Conservation (phyloP, 2,329 filamentous ascomycete species). For the Pseudopyricularia javanii region DNA sequence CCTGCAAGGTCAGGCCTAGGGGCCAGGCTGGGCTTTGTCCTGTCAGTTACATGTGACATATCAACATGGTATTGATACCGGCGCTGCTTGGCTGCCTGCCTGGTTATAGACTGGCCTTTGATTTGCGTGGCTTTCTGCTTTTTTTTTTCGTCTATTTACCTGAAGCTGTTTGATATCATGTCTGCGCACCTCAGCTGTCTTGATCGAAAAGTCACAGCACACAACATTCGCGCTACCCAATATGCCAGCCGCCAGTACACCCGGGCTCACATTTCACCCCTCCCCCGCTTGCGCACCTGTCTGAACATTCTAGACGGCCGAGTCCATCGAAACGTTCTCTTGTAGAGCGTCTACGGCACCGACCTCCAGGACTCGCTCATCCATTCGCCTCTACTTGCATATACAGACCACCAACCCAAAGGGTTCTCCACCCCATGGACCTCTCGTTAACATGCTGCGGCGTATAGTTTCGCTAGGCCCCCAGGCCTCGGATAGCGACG, state of each 20-base stretch:
- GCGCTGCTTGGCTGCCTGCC: too few species aligned
- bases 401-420: neutral
- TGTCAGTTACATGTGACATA: too few species aligned
- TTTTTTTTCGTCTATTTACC: neutral
- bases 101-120: too few species aligned
- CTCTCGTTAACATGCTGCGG: conserved; percentile 25
- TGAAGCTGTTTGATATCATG: too few species aligned
- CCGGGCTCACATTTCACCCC: neutral
- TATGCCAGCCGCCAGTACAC: neutral
- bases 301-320: neutral
- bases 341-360: neutral
- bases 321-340: neutral
- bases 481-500: conserved; percentile 26
- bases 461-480: conserved; percentile 30
- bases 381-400: neutral
- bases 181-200: too few species aligned
- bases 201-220: neutral
- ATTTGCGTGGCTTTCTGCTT: too few species aligned
- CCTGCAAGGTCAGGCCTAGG: too few species aligned
- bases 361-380: neutral
- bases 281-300: neutral
- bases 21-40: too few species aligned
- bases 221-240: neutral
- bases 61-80: too few species aligned
- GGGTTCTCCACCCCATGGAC: conserved; percentile 4